Evolutionary conservation across 108 stramenopile genomes (phyloP).

Genomic region (Mayamaea pseudoterrestris): DNA sequence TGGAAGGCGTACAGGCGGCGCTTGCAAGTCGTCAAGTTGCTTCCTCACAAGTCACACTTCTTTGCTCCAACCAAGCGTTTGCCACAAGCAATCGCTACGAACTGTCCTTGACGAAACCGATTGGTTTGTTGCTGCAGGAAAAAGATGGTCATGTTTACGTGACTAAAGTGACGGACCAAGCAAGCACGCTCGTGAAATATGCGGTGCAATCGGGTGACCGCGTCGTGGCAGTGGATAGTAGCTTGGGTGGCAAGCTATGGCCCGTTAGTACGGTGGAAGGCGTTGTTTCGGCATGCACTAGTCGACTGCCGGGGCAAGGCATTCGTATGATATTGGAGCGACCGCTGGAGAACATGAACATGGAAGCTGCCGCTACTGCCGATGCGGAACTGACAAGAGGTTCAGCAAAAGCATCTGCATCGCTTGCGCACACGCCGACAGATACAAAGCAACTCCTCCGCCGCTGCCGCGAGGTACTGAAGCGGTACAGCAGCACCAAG

Average conservation of each 20-base stretch:
- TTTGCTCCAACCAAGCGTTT: neutral
- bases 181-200: constrained; percentile 33
- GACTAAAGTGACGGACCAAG: constrained; percentile 54
- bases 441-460: constrained; percentile 23
- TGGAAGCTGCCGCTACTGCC: constrained; percentile 10
- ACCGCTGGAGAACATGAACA: constrained; percentile 15
- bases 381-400: no score
- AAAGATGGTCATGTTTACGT: constrained; percentile 66
- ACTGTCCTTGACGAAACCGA: constrained; percentile 48
- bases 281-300: constrained; percentile 65
- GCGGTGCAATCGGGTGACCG: constrained; percentile 63
- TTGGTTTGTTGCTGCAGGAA: constrained; percentile 67
- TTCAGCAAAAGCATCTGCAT: no score
- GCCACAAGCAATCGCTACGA: constrained; percentile 31
- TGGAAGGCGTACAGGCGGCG: constrained; percentile 71
- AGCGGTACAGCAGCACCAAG: constrained; percentile 31
- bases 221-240: constrained; percentile 60
- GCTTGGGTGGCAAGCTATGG: constrained; percentile 70
- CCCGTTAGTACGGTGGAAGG: constrained; percentile 73
- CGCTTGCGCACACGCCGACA: neutral
- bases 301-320: constrained; percentile 61
- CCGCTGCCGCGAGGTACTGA: constrained; percentile 57
- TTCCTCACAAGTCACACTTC: constrained; percentile 9
- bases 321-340: constrained; percentile 65
- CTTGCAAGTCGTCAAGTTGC: constrained; percentile 38